Conservation (phyloP, 1,139 yeast genomes). For the Yamadazyma dendronema region DNA sequence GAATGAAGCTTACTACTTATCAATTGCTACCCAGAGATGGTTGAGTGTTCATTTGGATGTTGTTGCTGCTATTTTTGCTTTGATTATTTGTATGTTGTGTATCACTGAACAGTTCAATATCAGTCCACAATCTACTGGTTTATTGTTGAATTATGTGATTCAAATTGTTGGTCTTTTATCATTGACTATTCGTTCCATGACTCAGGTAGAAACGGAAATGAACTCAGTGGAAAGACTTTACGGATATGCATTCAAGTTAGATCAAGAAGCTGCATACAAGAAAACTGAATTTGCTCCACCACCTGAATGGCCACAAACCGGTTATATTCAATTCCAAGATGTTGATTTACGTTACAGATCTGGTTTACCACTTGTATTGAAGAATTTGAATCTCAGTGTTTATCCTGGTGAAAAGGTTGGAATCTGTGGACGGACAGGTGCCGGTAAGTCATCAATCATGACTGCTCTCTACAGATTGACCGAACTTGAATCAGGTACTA, state of each 20-base stretch:
- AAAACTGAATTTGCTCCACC: constrained; percentile 58
- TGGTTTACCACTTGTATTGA: constrained; percentile 72
- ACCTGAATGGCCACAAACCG: constrained; percentile 45
- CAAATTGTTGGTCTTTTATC: constrained; percentile 53
- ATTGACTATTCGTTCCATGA: constrained; percentile 52
- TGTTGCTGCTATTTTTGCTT: constrained; percentile 49
- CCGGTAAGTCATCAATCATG: constrained; percentile 75
- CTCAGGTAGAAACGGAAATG: constrained; percentile 82
- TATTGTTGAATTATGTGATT: constrained; percentile 62
- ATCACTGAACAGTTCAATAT: constrained; percentile 64
- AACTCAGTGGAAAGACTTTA: constrained; percentile 80
- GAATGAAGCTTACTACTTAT: constrained; percentile 73
- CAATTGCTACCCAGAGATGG: constrained; percentile 79
- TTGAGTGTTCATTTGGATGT: constrained; percentile 65
- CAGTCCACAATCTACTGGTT: constrained; percentile 68
- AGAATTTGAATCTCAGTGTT: constrained; percentile 47
- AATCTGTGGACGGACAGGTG: constrained; percentile 81
- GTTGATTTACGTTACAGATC: constrained; percentile 72
- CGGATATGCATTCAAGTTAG: constrained; percentile 56
- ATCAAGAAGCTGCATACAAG: constrained; percentile 44
- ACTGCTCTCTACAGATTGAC: constrained; percentile 62
- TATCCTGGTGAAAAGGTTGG: constrained; percentile 66
- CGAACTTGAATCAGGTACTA: constrained; percentile 52
- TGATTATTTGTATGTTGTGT: constrained; percentile 60
- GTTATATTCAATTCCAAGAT: constrained; percentile 54